phyloP scores from a whole-genome alignment of 192 early-diverging fungal genomes.

The Umbelopsis ramanniana region DNA sequence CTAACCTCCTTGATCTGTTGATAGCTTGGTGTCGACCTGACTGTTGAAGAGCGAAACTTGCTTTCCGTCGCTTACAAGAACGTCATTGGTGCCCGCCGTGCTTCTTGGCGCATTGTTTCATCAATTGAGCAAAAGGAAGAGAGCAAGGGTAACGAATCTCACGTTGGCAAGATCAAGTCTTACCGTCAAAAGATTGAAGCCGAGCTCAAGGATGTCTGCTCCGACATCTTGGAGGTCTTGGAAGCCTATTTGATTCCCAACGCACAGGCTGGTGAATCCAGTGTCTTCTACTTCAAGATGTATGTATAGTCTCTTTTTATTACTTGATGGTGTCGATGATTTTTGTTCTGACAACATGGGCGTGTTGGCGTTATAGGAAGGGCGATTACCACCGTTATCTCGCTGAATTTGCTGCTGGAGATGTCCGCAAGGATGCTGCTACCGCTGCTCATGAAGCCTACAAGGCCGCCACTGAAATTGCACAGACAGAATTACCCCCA shows the following conservation, averaged over 20 bases:
- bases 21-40: constrained; percentile 80
- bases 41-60: constrained; percentile 85
- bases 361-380: constrained; percentile 53
- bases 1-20: constrained; percentile 14
- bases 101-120: constrained; percentile 98
- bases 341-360: constrained; percentile 45
- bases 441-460: constrained; percentile 85
- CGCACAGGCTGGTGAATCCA: constrained; percentile 91
- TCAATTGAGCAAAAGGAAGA: constrained; percentile 99
- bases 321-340: constrained; percentile 57
- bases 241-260: constrained; percentile 86
- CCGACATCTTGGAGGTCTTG: constrained; percentile 88
- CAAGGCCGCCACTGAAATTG: constrained; percentile 90
- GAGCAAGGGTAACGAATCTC: constrained; percentile 86
- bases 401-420: constrained; percentile 89
- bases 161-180: constrained; percentile 85
- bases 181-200: constrained; percentile 92
- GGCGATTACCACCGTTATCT: constrained; percentile 98
- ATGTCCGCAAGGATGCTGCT: constrained; percentile 80
- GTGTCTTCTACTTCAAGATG: constrained; percentile 99
- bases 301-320: constrained; percentile 55
- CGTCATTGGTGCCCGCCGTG: constrained; percentile 96
- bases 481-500: constrained; percentile 75
- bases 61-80: constrained; percentile 86
- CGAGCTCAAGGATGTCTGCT: constrained; percentile 91